Evolutionary conservation across 768 basidiomycete genomes (phyloP), one percentile per base, ranked within the genome.

Genomic region (Coprinopsis sp.): DNA sequence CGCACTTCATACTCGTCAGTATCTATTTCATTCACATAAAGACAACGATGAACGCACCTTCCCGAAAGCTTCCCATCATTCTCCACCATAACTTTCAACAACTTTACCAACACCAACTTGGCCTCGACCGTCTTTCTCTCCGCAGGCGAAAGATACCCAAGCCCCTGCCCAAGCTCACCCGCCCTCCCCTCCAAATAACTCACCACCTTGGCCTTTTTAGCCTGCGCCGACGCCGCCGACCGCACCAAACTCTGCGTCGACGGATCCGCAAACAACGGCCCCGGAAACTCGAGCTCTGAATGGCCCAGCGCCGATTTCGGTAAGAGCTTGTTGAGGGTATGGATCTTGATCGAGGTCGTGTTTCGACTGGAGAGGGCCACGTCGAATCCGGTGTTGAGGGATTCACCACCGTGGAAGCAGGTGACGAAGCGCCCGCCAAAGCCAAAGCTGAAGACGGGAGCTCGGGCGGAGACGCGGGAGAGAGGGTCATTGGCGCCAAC

Each of bases 401-500:
- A 77, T 11, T 77, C 68, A 42, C 78, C 74, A 24, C 79, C 77
- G 54, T 90, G 91, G 70, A 95, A 96, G 62, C 89, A 94, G 6
- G 90, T 84, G 7, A 94, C 76, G 47, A 97, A 57, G 58, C 86
- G 87, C 10, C 94, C 94, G n/a, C 92, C 92, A 56, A 94, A 93
- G 0, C 95, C 95, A 56, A 97, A 96, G 51, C 81, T 86, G 44
- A 94, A 70, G 23, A 96, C 72, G 0, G 94, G 94, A 7, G 83
- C 79, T 29, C 81, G 79, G 45, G 77, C 78, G 2, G 82, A 72
- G 4, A 84, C 82, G 34, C 90, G 78, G 23, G 84, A 82, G 2
- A 92, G 66, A 4, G 88, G 87, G 60, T 92, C 90, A 55, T 92
- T 90, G 6, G 83, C 77, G 22, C 88, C 90, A 36, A 91, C 59